phyloP scores from a whole-genome alignment of 1,139 yeast species.

The Kodamaea suecica region DNA sequence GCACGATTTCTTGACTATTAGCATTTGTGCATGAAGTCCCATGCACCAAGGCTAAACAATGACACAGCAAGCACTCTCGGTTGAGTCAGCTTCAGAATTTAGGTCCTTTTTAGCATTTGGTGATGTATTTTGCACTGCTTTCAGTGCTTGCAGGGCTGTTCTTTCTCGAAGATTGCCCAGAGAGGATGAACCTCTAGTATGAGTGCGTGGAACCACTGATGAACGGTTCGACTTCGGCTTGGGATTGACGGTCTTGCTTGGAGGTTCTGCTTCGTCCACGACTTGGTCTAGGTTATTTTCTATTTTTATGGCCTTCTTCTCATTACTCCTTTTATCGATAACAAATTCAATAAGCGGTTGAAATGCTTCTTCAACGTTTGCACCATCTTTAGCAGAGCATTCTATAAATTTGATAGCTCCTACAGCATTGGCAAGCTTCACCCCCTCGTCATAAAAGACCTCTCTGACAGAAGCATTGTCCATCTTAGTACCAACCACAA shows the following conservation, averaged over 20 bases:
- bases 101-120: no score
- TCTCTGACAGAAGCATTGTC: conserved; percentile 28
- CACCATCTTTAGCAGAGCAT: conserved; percentile 25
- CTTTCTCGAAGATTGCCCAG: no score
- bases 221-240: conserved; percentile 1
- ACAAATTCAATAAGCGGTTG: conserved; percentile 22
- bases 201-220: no score
- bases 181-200: neutral
- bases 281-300: no score
- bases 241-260: neutral
- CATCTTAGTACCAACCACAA: conserved; percentile 32
- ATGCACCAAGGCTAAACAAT: no score
- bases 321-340: conserved; percentile 1
- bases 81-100: no score
- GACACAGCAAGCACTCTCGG: no score
- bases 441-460: conserved; percentile 30
- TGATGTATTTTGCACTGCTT: no score
- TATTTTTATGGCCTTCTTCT: neutral
- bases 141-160: no score
- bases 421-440: conserved; percentile 23
- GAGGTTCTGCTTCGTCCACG: conserved; percentile 1
- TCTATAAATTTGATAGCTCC: conserved; percentile 32
- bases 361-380: conserved; percentile 28
- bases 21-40: no score
- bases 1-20: no score